phyloP scores from a whole-genome alignment of 805 yeast species.

The Ogataea pignaliae region DNA sequence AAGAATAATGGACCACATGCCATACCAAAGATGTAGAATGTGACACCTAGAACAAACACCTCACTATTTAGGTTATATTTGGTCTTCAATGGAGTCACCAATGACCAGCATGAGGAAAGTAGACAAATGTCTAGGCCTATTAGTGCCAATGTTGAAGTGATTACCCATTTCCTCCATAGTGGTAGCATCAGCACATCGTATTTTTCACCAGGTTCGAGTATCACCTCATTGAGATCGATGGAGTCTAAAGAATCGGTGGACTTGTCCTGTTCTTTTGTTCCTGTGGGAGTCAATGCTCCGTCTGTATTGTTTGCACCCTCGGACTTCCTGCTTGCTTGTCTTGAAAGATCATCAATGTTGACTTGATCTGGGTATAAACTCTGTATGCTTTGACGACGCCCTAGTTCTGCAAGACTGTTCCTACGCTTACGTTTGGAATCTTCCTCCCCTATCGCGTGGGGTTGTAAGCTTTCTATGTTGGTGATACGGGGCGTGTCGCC shows the following conservation, averaged over 20 bases:
- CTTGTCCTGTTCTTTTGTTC: neutral
- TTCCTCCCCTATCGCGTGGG: neutral
- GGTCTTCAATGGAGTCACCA: conserved; percentile 49
- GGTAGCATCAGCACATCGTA: conserved; percentile 31
- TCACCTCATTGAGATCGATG: conserved; percentile 14
- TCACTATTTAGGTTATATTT: conserved; percentile 52
- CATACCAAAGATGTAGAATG: conserved; percentile 57
- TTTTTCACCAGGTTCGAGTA: conserved; percentile 13
- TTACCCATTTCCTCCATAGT: conserved; percentile 47
- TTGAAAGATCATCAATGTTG: conserved; percentile 8
- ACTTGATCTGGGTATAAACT: conserved; percentile 20
- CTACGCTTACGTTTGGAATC: conserved; percentile 1
- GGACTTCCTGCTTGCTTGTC: conserved; percentile 3
- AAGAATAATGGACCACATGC: conserved; percentile 59
- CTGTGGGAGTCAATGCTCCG: neutral
- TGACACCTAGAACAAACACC: conserved; percentile 53
- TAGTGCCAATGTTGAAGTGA: conserved; percentile 48
- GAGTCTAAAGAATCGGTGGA: neutral
- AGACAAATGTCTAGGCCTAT: conserved; percentile 61
- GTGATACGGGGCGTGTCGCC: too few species aligned
- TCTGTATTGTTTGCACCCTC: neutral
- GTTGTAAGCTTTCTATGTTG: neutral
- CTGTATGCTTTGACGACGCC: conserved; percentile 9
- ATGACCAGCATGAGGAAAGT: conserved; percentile 65
- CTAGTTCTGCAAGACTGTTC: conserved; percentile 2